phyloP scores from a whole-genome alignment of 192 early-diverging fungal species.

The Mortierella alpina region DNA sequence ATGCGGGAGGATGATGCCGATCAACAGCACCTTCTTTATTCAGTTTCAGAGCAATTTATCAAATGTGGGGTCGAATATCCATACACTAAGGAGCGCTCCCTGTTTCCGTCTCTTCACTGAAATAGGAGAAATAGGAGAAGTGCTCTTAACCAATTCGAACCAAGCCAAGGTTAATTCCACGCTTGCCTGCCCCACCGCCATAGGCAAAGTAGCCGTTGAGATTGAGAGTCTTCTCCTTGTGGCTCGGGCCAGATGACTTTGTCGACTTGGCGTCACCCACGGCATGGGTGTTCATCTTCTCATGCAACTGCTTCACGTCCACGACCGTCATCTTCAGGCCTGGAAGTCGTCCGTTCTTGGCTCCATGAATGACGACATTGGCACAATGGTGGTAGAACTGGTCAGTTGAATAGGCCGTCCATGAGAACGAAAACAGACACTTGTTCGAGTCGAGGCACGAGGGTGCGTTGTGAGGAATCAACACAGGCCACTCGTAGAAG shows the following conservation, averaged over 20 bases:
- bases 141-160: background rate
- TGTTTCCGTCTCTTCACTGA: too few species aligned
- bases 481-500: constrained; percentile 52
- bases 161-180: constrained; percentile 16
- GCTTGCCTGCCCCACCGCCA: constrained; percentile 14
- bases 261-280: constrained; percentile 3
- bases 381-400: constrained; percentile 82
- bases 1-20: too few species aligned
- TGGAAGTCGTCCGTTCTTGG: constrained; percentile 8
- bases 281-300: constrained; percentile 21
- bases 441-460: constrained; percentile 34
- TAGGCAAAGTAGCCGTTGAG: constrained; percentile 7
- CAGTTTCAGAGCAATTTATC: too few species aligned
- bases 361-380: constrained; percentile 66
- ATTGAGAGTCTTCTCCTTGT: constrained; percentile 4
- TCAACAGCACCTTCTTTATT: too few species aligned
- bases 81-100: too few species aligned
- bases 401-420: constrained; percentile 78
- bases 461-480: constrained; percentile 49
- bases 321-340: constrained; percentile 17
- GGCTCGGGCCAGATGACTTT: constrained; percentile 6
- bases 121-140: too few species aligned
- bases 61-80: too few species aligned
- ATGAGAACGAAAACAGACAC: constrained; percentile 64
- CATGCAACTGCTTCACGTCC: constrained; percentile 7